Conservation (phyloP, 495 filamentous ascomycete species). For the Neurospora discreta region DNA sequence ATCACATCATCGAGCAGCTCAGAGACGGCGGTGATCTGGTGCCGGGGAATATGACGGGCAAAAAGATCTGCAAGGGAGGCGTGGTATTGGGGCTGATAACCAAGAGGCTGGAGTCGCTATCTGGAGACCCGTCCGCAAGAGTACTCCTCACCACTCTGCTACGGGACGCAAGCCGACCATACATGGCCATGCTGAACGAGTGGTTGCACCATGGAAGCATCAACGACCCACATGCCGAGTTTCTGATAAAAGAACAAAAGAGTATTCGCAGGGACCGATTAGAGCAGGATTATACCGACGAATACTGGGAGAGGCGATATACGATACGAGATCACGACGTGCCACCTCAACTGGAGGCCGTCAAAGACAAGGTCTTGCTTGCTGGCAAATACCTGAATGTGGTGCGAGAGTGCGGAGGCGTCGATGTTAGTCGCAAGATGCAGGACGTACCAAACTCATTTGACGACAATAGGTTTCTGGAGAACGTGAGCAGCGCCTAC, state of each 20-base stretch:
- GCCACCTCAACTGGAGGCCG: constrained; percentile 81
- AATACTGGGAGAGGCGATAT: constrained; percentile 98
- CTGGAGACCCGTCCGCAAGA: constrained; percentile 82
- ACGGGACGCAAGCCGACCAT: constrained; percentile 81
- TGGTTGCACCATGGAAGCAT: constrained; percentile 96
- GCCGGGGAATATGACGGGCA: constrained; percentile 66
- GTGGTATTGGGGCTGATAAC: constrained; percentile 78
- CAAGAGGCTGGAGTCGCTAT: constrained; percentile 73
- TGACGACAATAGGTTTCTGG: constrained; percentile 79
- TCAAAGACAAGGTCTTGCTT: constrained; percentile 87
- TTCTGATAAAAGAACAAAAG: constrained; percentile 90
- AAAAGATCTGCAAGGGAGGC: constrained; percentile 91
- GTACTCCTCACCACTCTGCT: constrained; percentile 68
- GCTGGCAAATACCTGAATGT: constrained; percentile 98
- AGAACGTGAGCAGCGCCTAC: constrained; percentile 92
- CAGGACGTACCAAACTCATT: constrained; percentile 84
- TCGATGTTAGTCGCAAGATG: constrained; percentile 83
- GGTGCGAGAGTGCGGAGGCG: constrained; percentile 90
- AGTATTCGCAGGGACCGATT: constrained; percentile 84
- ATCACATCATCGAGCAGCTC: constrained; percentile 67
- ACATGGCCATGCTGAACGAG: constrained; percentile 97
- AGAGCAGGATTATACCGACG: constrained; percentile 94
- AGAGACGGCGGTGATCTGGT: constrained; percentile 73
- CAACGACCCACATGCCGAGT: constrained; percentile 87
- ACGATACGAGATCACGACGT: constrained; percentile 85